Evolutionary conservation across 225 moss, liverwort and hornwort genomes (phyloP).

Genomic region (Bryum argenteum): DNA sequence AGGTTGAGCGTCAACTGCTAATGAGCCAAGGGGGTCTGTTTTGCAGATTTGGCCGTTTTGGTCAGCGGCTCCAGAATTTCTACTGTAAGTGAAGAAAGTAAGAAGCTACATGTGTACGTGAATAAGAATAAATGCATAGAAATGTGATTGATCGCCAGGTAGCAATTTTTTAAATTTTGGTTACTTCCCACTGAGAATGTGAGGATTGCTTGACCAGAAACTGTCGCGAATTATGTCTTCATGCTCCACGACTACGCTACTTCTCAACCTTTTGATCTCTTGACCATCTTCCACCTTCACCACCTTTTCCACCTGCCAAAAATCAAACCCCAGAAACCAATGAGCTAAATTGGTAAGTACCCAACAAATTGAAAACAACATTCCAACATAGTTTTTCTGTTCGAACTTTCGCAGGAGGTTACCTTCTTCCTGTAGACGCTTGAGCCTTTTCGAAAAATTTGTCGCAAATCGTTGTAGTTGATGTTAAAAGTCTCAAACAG

Average conservation of each 20-base stretch:
- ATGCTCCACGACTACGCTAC: constrained; percentile 68
- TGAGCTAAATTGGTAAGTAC: too few species aligned
- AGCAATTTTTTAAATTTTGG: not conserved
- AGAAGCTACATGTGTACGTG: too few species aligned
- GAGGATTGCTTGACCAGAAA: constrained; percentile 49
- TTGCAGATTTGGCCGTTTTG: too few species aligned
- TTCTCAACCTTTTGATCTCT: constrained; percentile 57
- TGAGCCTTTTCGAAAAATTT: constrained; percentile 93
- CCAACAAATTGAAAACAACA: too few species aligned
- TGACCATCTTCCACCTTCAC: constrained; percentile 67
- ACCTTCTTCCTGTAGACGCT: constrained; percentile 78
- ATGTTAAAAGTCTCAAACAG: constrained; percentile 66
- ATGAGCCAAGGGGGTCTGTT: too few species aligned
- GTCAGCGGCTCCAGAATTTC: too few species aligned
- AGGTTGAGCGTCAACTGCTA: too few species aligned
- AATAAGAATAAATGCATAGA: too few species aligned
- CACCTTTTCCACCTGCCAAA: constrained; percentile 59
- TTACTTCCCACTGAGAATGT: constrained; percentile 41
- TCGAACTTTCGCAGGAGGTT: too few species aligned
- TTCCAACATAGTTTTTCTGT: too few species aligned
- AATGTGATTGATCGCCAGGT: too few species aligned
- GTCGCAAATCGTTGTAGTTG: constrained; percentile 84
- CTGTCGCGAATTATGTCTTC: constrained; percentile 73
- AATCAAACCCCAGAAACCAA: not conserved
- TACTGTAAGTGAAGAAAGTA: too few species aligned